These are phyloP conservation scores for Phytophthora podocarpi DNA, from an alignment of 352 stramenopile genomes.

Conservation along the genomic window DNA sequence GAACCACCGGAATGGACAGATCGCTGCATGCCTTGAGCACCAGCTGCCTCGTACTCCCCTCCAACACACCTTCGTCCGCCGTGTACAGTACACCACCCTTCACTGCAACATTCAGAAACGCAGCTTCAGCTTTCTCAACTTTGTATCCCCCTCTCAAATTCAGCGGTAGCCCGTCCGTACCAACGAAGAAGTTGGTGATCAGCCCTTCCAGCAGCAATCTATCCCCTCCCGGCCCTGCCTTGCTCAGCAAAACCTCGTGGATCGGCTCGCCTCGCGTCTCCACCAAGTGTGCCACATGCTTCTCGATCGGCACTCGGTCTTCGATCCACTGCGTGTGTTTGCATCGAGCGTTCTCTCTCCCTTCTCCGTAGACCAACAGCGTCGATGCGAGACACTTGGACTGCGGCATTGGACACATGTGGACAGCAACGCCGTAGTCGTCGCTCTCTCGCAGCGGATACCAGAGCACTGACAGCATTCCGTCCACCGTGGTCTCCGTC, in stretches of 20 bases:
- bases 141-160: background rate
- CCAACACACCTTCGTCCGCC: slow-evolving; percentile 46
- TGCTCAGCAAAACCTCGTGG: slow-evolving; percentile 67
- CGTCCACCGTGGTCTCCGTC: slow-evolving; percentile 31
- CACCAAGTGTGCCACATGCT: slow-evolving; percentile 29
- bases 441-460: slow-evolving; percentile 25
- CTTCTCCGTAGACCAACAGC: slow-evolving; percentile 57
- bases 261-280: slow-evolving; percentile 30
- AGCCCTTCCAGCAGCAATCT: slow-evolving; percentile 69
- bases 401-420: slow-evolving; percentile 62
- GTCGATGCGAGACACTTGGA: slow-evolving; percentile 42
- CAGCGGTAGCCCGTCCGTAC: slow-evolving; percentile 37
- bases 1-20: slow-evolving; percentile 60
- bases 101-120: slow-evolving; percentile 35
- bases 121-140: background rate
- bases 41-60: slow-evolving; percentile 65
- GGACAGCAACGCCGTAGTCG: slow-evolving; percentile 46
- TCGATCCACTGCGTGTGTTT: slow-evolving; percentile 82
- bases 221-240: slow-evolving; percentile 19
- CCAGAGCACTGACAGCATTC: slow-evolving; percentile 77
- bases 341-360: slow-evolving; percentile 46
- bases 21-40: slow-evolving; percentile 64
- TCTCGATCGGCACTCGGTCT: slow-evolving; percentile 57
- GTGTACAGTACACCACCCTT: slow-evolving; percentile 56
- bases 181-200: slow-evolving; percentile 82